phyloP scores from a whole-genome alignment of 345 rosid genomes.

The Aethionema arabicum region DNA sequence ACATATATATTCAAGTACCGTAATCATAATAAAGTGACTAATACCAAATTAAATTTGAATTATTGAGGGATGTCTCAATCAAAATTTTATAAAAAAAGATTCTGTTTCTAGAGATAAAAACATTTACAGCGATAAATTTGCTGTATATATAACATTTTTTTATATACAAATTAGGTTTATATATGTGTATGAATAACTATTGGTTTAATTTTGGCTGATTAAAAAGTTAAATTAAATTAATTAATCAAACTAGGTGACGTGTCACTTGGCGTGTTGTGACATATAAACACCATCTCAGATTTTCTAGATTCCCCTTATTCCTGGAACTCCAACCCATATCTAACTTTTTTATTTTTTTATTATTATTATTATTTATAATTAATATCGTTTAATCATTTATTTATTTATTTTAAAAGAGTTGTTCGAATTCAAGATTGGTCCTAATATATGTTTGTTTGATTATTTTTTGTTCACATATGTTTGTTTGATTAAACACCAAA shows the following conservation, averaged over 20 bases:
- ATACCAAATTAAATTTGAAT: slow-evolving; percentile 24
- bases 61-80: slow-evolving; percentile 14
- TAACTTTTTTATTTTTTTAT: background rate
- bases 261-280: slow-evolving; percentile 7
- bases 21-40: slow-evolving; percentile 21
- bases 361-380: too few relatives aligned
- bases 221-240: background rate
- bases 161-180: background rate
- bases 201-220: background rate
- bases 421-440: too few relatives aligned
- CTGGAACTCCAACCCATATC: slow-evolving; percentile 18
- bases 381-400: too few relatives aligned
- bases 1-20: background rate
- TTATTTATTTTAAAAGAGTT: too few relatives aligned
- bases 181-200: slow-evolving; percentile 9
- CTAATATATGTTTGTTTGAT: too few relatives aligned
- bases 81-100: background rate
- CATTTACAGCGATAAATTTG: slow-evolving; percentile 16
- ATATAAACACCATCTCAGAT: background rate
- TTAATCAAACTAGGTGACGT: background rate
- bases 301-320: slow-evolving; percentile 20
- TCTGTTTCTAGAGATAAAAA: slow-evolving; percentile 19
- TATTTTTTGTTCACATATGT: too few relatives aligned
- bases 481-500: too few relatives aligned
- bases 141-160: slow-evolving; percentile 1